Conservation (phyloP, 495 filamentous ascomycete species). For the Penicillium turbatum region DNA sequence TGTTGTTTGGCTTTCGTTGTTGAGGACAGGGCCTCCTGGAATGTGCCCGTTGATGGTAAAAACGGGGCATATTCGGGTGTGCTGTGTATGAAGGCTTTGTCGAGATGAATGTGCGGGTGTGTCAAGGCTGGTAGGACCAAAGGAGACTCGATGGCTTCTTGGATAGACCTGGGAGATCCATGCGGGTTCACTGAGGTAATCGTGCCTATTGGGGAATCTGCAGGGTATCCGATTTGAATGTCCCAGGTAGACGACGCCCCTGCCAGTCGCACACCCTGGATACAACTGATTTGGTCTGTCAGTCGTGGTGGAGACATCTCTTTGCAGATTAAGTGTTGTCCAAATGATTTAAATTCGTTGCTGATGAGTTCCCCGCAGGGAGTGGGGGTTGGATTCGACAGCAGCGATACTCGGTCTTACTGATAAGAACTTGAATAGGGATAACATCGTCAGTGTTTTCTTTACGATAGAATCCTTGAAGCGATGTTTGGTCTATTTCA, state of each 20-base stretch:
- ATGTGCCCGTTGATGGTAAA: slow-evolving; percentile 54
- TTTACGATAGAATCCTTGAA: no score
- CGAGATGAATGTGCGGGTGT: slow-evolving; percentile 73
- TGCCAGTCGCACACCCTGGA: slow-evolving; percentile 40
- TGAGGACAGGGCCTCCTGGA: slow-evolving; percentile 60
- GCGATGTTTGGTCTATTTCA: background rate
- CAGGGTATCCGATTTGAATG: slow-evolving; percentile 30
- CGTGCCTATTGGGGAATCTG: slow-evolving; percentile 21
- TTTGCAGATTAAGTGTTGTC: background rate
- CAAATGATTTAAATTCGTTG: background rate
- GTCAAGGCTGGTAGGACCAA: slow-evolving; percentile 54
- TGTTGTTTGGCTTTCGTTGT: slow-evolving; percentile 59
- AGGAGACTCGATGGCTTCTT: slow-evolving; percentile 10
- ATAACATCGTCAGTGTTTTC: no score
- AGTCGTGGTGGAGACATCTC: slow-evolving; percentile 27
- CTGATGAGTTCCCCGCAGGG: background rate
- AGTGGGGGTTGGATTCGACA: background rate
- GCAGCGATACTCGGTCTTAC: background rate
- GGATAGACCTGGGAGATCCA: slow-evolving; percentile 1
- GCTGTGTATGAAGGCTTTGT: slow-evolving; percentile 67
- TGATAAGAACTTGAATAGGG: no score
- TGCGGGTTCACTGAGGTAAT: slow-evolving; percentile 39
- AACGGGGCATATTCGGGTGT: slow-evolving; percentile 56
- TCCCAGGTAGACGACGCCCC: slow-evolving; percentile 37
- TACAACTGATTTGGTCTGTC: slow-evolving; percentile 17